Evolutionary conservation across 139 green algal species (phyloP), one percentile per base, ranked within the genome.

Genomic region (Zygnema circumcarinatum): DNA sequence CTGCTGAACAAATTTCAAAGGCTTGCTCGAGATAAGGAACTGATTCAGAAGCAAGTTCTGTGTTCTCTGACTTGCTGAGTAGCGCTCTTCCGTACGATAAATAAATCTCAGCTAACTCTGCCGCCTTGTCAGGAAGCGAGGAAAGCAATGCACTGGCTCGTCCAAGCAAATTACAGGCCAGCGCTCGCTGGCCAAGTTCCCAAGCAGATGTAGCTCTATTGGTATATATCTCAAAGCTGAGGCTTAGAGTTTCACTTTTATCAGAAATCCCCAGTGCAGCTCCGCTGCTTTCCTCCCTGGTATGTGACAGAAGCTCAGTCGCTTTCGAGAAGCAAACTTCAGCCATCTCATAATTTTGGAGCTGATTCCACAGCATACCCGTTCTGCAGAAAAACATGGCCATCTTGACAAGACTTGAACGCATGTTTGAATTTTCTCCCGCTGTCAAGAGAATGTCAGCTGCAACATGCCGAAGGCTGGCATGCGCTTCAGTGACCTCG

Each of bases 321-420:
- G 80, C 80, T 38, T 86, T 86, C 22, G 36, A 67, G 29, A 86
- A 86, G 53, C 80, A 86, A 1, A 69, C 80, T 38, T 86, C 80
- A 40, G 80, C 80, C 52, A 80, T 79, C 33, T 86, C 80, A 42
- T 80, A 86, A 39, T 80, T 80, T 39, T 81, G 41, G 1, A 86
- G 22, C n/a, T 79, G 35, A 40, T 80, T n/a, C 80, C 80, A 86
- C 2, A 81, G 38, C n/a, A 33, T 68, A 38, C 80, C 80, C 1
- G 80, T 86, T 53, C 56, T 39, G 1, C 54, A 38, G 32, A 86
- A 86, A 38, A 86, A 86, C 31, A 86, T 80, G 2, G 80, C 80
- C 21, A 86, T 79, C 7, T 86, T 86, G 16, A 86, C 16, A 52
- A 86, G 80, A 40, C 80, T 79, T 38, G 80, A 86, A 0, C 42